A percentile compares a stretch with the other conserved stretches of the same genome.
phyloP scores from a whole-genome alignment of 75 land plant genomes.

The Pinus albicaulis region DNA sequence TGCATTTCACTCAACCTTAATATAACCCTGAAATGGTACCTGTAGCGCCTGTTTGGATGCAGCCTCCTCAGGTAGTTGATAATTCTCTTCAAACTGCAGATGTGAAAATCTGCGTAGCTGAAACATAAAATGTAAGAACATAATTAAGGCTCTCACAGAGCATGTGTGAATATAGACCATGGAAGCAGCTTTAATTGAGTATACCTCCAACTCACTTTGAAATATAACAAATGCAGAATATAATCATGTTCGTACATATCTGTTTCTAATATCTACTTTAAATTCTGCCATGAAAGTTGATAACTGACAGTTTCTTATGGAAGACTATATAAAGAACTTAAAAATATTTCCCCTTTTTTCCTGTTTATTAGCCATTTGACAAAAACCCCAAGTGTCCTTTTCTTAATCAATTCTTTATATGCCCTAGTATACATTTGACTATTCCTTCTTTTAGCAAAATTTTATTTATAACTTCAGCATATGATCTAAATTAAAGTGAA shows the following conservation, averaged over 20 bases:
- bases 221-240: neutral
- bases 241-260: neutral
- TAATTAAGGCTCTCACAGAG: neutral
- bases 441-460: too few species aligned
- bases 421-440: too few species aligned
- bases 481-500: too few species aligned
- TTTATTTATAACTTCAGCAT: too few species aligned
- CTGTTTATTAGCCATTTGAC: too few species aligned
- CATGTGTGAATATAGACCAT: neutral
- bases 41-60: constrained; percentile 5
- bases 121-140: neutral
- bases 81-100: constrained; percentile 8
- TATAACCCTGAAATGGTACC: neutral
- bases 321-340: neutral
- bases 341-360: neutral
- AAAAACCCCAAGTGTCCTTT: too few species aligned
- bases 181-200: neutral
- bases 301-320: neutral
- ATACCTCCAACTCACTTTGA: neutral
- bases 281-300: neutral
- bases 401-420: too few species aligned
- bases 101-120: constrained; percentile 7
- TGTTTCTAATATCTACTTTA: neutral
- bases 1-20: neutral
- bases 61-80: constrained; percentile 4